Conservation (phyloP, 202 grass and related monocot species). For the Setaria viridis region DNA sequence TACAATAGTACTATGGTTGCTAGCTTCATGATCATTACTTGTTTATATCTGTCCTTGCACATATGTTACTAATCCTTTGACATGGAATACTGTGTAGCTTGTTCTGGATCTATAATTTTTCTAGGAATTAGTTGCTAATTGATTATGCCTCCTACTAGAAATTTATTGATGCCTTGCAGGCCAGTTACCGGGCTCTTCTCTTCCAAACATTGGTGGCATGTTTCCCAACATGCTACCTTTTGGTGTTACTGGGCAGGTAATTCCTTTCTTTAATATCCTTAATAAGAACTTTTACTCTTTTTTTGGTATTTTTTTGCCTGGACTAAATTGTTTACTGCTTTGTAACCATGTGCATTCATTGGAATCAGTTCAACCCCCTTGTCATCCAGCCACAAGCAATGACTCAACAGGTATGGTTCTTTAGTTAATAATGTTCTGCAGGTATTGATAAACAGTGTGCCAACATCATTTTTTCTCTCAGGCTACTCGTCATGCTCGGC, state of each 20-base stretch:
- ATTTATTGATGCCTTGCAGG: conserved; percentile 63
- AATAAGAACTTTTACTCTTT: conserved; percentile 22
- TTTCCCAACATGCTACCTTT: conserved; percentile 86
- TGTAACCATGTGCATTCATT: conserved; percentile 31
- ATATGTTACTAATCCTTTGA: conserved; percentile 37
- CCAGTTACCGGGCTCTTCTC: conserved; percentile 53
- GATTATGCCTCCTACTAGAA: conserved; percentile 49
- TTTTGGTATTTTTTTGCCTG: neutral
- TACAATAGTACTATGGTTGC: conserved; percentile 67
- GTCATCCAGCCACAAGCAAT: conserved; percentile 97
- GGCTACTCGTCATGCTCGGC: conserved; percentile 88
- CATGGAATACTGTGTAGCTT: conserved; percentile 33
- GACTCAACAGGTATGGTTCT: conserved; percentile 82
- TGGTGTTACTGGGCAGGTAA: conserved; percentile 78
- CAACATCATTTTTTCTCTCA: conserved; percentile 45
- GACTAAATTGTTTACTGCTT: conserved; percentile 24
- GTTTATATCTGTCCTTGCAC: conserved; percentile 43
- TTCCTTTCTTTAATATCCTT: conserved; percentile 18
- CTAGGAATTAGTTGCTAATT: conserved; percentile 38
- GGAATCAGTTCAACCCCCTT: conserved; percentile 76
- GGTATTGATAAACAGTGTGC: conserved; percentile 34
- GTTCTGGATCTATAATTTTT: conserved; percentile 39
- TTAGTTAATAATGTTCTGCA: conserved; percentile 32
- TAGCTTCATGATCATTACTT: conserved; percentile 58
- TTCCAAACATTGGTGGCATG: conserved; percentile 57